Base-by-base conservation (phyloP, 805 yeast genomes). In the Pichia gijzeniarum region DNA sequence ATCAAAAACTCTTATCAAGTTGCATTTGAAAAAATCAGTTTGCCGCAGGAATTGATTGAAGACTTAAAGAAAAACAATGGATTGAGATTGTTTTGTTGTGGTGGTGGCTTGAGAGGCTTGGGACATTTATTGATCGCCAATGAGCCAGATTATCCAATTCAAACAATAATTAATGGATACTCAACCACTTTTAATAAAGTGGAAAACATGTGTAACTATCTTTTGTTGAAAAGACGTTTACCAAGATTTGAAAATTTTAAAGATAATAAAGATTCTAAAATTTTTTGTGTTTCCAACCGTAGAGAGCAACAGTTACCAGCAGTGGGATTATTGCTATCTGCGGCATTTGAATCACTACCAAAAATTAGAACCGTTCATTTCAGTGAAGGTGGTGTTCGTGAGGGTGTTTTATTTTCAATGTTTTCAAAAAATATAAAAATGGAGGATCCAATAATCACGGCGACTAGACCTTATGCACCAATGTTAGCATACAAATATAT, bases 371-470 rank as follows among this genome's bases (percentile, higher is more conserved):
- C 82, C 2, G 72, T 84, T 22, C 78, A 81, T 53, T 84, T 84
- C 59, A 73, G 81, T 46, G 88, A 83, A 59, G 89, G 88, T 51
- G 89, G 89, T 47, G 82, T 83, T 19, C 70, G 91, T 53, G 91
- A 84, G 63, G 91, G 91, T 49, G 79, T 80, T 1, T 56, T 85
- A 32, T 84, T 77, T 57, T 77, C 84, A 6, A 73, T 74, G 55
- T 65, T 84, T 31, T 79, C 87, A 18, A 65, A 72, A 18, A 70
- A 70, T 32, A 69, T 82, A 27, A 73, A 82, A 49, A 63, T 73
- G 3, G 82, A 81, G 55, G 91, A 84, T 53, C 93, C 93, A 5
- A 56, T 84, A 20, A 54, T 79, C 18, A 77, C 83, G 3, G 85
- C 88, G 3, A 77, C 91, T 4, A 65, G 76, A 54, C 86, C 85